Base-by-base conservation (phyloP, 1,284 basidiomycete genomes). In the Naganishia sp. region DNA sequence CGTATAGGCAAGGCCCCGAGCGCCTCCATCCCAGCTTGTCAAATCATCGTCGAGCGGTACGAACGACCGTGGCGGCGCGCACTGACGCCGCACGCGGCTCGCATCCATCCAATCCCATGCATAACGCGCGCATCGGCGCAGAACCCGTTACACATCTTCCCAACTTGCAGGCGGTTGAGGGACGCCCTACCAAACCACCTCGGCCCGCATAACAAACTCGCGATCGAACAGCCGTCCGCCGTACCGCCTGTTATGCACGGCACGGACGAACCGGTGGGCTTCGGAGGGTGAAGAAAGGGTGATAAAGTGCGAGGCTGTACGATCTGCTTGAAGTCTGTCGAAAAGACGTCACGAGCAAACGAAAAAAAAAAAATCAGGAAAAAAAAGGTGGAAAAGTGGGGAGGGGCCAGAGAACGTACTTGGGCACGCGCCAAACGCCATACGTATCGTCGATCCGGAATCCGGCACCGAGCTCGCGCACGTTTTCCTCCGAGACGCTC, bases 381-480 rank as follows among this genome's bases (percentile, higher is more conserved):
- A 10, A 55, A 23, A 21, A 10, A 1, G 15, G 16, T 44, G 39
- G 11, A 5, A n/a, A 31, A n/a, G 15, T 13, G n/a, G 43, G 28
- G 31, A n/a, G 28, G 15, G 25, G 18, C 31, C 5, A 6, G 25
- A 63, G 21, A 7, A 31, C 23, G n/a, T 25, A 64, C 61, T 55
- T 64, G n/a, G 61, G 61, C 6, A 64, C 50, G 10, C 43, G 36
- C 44, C 50, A 54, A 3, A 64, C 21, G 42, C 61, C 61, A 48
- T 64, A 54, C 16, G 53, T 45, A 55, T 64, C 61, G 18, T 55
- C 53, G 18, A 64, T 48, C 43, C 54, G 54, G 61, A 64, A 64
- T 18, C 52, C 61, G 21, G 28, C 33, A 9, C 28, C 61, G 13
- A 64, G 39, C n/a, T 42, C 16, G 25, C 50, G 36, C 5, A 64